Conservation (phyloP, 257 asterid genomes). For the Nicotiana paniculata region DNA sequence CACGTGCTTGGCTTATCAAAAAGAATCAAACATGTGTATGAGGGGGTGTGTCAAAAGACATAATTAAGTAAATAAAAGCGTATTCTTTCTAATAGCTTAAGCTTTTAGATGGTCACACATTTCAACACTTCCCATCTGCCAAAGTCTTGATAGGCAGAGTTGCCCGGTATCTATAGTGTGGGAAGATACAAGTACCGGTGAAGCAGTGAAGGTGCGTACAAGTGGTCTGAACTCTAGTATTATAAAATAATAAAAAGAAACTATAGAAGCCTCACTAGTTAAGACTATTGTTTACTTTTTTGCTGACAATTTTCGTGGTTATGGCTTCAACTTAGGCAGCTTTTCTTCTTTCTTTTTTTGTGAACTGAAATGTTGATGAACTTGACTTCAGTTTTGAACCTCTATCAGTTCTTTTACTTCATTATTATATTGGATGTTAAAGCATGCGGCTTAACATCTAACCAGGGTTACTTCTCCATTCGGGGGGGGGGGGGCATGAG, state of each 20-base stretch:
- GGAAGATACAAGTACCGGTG: neutral
- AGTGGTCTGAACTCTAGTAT: neutral
- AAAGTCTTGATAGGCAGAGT: neutral
- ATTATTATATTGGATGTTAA: neutral
- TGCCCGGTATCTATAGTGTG: neutral
- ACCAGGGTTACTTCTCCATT: constrained; percentile 2
- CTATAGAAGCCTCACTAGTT: neutral
- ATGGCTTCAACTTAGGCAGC: neutral
- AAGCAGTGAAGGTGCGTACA: neutral
- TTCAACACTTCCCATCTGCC: neutral
- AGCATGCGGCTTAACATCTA: neutral
- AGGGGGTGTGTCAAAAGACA: too few relatives aligned
- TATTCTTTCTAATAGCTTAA: too few relatives aligned
- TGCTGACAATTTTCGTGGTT: neutral
- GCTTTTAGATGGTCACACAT: too few relatives aligned
- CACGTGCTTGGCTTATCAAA: too few relatives aligned
- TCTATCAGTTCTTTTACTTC: too few relatives aligned
- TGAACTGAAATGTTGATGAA: neutral
- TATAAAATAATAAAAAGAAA: neutral
- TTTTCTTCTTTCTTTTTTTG: neutral
- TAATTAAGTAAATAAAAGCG: too few relatives aligned
- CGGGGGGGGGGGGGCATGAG: neutral
- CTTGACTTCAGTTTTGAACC: neutral
- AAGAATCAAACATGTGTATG: too few relatives aligned
- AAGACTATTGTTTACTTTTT: neutral